Evolutionary conservation across 73 alveolate species (phyloP).

Genomic region (Paramecium caudatum): DNA sequence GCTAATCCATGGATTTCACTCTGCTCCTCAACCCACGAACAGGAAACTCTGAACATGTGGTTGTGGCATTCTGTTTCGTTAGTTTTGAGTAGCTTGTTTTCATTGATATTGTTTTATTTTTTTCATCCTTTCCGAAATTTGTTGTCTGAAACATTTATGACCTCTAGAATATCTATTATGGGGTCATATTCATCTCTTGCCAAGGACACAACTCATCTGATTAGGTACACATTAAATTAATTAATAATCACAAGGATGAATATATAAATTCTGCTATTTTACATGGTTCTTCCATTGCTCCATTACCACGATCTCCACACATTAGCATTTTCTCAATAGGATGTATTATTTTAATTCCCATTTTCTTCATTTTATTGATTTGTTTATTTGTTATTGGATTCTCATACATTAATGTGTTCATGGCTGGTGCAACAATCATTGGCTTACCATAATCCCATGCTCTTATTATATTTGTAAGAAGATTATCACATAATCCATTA

Average conservation of each 20-base stretch:
- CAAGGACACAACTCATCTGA: slow-evolving; percentile 33
- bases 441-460: slow-evolving; percentile 88
- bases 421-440: slow-evolving; percentile 90
- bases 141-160: background rate
- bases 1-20: slow-evolving; percentile 11
- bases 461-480: slow-evolving; percentile 85
- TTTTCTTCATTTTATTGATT: slow-evolving; percentile 53
- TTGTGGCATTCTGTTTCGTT: background rate
- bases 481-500: slow-evolving; percentile 90
- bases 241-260: too few relatives aligned
- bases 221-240: background rate
- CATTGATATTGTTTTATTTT: background rate
- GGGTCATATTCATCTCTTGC: slow-evolving; percentile 13
- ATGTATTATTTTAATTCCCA: slow-evolving; percentile 67
- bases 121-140: slow-evolving; percentile 31
- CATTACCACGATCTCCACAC: slow-evolving; percentile 88
- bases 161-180: background rate
- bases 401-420: slow-evolving; percentile 92
- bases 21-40: slow-evolving; percentile 14
- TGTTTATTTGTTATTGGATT: slow-evolving; percentile 81
- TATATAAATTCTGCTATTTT: slow-evolving; percentile 12
- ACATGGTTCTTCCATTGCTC: slow-evolving; percentile 82
- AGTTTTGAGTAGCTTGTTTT: slow-evolving; percentile 17
- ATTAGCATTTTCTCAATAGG: slow-evolving; percentile 78
- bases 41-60: slow-evolving; percentile 6